Evolutionary conservation across 176 grass and related monocot species (phyloP), one percentile per base, ranked within the genome.

Genomic region (Zoysia japonica): DNA sequence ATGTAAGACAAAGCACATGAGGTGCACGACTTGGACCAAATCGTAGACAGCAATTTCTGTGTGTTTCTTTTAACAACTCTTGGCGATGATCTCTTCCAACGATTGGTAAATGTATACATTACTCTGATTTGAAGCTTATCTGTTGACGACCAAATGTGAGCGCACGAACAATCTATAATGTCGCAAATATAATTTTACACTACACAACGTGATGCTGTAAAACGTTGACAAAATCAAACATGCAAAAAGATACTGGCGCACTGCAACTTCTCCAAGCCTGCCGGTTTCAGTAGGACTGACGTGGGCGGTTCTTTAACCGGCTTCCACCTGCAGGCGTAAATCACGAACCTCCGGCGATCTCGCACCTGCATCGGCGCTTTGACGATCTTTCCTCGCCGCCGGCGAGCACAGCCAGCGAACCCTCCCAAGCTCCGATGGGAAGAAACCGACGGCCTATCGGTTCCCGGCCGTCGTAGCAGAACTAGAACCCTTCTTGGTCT

Each of bases 261-360:
- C 85, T 47, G 85, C 78, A 3, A 68, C 61, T n/a, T 91, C 85
- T 7, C 85, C 20, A 47, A 47, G 45, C 45, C 85, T 80, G 8
- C 85, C 89, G 15, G 81, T 47, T 5, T 47, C 4, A 1, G 45
- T 7, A 5, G 45, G 8, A 5, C 45, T 47, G 5, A 5, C 5
- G 45, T 47, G 8, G 45, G 5, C 45, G 45, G 45, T 47, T 47
- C 45, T 5, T 47, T 28, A 7, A 47, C 45, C 45, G 45, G 45
- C 8, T 3, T 47, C 4, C 5, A 47, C 8, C 45, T 47, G 45
- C 45, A 7, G 45, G 45, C 1, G 45, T 5, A 47, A 47, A 47
- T 47, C 28, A 55, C 14, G 15, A 17, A 55, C 14, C 15, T 55
- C 53, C 17, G 53, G 53, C 53, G 1, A 17, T 15, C 3, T 17